Conservation (phyloP, 2,329 filamentous ascomycete species). For the Neurospora sp. region DNA sequence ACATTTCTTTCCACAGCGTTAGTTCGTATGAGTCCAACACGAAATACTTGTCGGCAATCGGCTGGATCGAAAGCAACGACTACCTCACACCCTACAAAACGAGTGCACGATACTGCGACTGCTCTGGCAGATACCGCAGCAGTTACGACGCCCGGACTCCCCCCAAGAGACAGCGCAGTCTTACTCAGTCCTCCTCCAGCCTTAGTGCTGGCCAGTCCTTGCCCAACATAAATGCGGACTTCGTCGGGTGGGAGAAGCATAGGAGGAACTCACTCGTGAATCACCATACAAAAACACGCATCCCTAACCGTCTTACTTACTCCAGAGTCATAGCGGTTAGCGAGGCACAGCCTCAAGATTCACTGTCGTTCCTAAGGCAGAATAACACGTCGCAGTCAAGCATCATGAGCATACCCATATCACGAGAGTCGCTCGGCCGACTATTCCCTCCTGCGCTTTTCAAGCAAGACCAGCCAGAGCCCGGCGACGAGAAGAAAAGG, state of each 20-base stretch:
- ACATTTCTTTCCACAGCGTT: not conserved
- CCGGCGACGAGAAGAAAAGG: not conserved
- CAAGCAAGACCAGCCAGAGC: not conserved
- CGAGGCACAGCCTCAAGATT: not conserved
- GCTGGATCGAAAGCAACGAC: not conserved
- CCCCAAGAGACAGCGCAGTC: not conserved
- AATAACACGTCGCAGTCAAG: not conserved
- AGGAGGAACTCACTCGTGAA: not conserved
- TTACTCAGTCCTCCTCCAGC: not conserved
- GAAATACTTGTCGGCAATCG: not conserved
- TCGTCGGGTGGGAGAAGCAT: not conserved
- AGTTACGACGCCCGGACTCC: not conserved
- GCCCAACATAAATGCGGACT: not conserved
- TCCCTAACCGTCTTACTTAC: not conserved
- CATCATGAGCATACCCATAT: not conserved
- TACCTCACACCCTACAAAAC: not conserved
- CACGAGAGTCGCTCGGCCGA: not conserved
- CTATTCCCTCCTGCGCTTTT: not conserved
- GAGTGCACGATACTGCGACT: not conserved
- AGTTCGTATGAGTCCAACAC: not conserved
- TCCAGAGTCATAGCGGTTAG: not conserved
- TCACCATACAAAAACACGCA: not conserved
- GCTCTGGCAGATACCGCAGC: not conserved
- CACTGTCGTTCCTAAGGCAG: not conserved
- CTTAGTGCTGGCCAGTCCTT: not conserved